Conservation (phyloP, 2,329 filamentous ascomycete species). For the Cladosporium sp. region DNA sequence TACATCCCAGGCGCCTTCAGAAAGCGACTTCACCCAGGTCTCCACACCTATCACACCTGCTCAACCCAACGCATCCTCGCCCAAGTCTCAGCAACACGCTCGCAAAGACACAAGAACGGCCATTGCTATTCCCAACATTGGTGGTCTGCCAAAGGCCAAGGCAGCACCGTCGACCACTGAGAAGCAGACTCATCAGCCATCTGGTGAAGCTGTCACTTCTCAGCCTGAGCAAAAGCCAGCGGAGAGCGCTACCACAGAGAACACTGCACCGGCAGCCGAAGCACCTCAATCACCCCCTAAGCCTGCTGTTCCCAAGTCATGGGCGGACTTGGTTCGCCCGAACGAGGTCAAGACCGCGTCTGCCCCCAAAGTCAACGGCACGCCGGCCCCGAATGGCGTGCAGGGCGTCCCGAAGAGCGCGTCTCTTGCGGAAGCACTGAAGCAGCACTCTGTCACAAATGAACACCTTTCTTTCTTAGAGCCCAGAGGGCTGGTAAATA, state of each 20-base stretch:
- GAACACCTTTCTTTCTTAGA: slow-evolving; percentile 78
- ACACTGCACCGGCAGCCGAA: slow-evolving; percentile 25
- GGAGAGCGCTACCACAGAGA: background rate
- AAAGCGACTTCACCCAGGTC: slow-evolving; percentile 42
- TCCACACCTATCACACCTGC: slow-evolving; percentile 49
- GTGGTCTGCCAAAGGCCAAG: slow-evolving; percentile 43
- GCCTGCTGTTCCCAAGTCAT: slow-evolving; percentile 49
- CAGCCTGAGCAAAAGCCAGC: background rate
- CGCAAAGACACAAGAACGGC: slow-evolving; percentile 41
- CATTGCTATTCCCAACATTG: slow-evolving; percentile 51
- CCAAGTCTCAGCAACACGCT: slow-evolving; percentile 29
- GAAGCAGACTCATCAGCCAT: slow-evolving; percentile 21
- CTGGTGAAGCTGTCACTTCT: background rate
- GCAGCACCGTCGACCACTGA: slow-evolving; percentile 35
- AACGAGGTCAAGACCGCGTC: slow-evolving; percentile 36
- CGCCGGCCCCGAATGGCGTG: slow-evolving; percentile 21
- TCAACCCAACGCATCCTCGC: slow-evolving; percentile 25
- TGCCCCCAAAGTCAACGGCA: slow-evolving; percentile 24
- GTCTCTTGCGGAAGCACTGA: slow-evolving; percentile 72
- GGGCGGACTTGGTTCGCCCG: slow-evolving; percentile 63
- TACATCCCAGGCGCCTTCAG: slow-evolving; percentile 56
- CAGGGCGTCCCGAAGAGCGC: slow-evolving; percentile 42
- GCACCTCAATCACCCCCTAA: slow-evolving; percentile 39
- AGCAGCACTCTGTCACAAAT: slow-evolving; percentile 64
- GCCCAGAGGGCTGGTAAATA: slow-evolving; percentile 90